phyloP scores from a whole-genome alignment of 192 early-diverging fungal genomes.

The Linnemannia hyalina region DNA sequence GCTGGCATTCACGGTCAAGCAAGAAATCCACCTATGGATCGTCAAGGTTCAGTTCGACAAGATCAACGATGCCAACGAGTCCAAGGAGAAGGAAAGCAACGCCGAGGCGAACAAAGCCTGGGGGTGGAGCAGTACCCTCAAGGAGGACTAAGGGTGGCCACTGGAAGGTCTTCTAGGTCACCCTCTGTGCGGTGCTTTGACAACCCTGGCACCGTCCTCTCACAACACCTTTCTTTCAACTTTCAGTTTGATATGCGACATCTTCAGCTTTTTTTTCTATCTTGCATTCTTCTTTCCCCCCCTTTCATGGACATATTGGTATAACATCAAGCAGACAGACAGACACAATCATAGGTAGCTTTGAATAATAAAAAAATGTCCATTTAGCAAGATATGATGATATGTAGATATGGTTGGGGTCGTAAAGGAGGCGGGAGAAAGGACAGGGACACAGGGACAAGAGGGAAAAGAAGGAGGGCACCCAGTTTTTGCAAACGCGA shows the following conservation, averaged over 20 bases:
- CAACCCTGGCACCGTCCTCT: not conserved
- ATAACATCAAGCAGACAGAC: not conserved
- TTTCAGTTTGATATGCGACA: not conserved
- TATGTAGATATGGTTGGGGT: not conserved
- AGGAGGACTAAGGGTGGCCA: not conserved
- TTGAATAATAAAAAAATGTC: not conserved
- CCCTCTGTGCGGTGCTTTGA: not conserved
- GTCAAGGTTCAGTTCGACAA: conserved; percentile 66
- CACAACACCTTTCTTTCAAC: not conserved
- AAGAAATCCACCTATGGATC: conserved; percentile 70
- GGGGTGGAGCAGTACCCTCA: not conserved
- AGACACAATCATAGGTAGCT: not conserved
- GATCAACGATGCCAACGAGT: conserved; percentile 60
- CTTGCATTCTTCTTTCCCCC: not conserved
- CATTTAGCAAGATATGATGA: not conserved
- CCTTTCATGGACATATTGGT: not conserved
- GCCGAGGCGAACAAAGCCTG: not conserved
- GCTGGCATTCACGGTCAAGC: conserved; percentile 72
- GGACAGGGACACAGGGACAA: not conserved
- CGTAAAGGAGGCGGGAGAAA: not conserved
- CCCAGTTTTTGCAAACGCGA: not conserved
- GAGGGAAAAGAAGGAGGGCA: too few relatives aligned
- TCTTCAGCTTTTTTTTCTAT: not conserved
- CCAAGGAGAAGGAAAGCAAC: not conserved
- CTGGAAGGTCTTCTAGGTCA: too few relatives aligned